phyloP scores from a whole-genome alignment of 1,284 basidiomycete genomes.

The Trichosporon asahii region DNA sequence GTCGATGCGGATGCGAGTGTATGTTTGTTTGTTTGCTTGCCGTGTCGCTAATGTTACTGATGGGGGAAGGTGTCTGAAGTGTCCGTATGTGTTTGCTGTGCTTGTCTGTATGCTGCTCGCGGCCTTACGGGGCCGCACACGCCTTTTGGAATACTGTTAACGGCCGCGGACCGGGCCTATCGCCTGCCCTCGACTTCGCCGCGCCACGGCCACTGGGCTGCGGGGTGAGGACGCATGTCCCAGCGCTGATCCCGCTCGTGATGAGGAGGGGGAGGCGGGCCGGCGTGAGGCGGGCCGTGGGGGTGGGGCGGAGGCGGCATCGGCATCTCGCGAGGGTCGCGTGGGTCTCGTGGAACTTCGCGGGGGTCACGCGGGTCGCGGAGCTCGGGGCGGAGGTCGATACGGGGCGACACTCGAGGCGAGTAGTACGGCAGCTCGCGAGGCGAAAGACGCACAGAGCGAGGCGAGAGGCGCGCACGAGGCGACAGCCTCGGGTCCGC shows the following conservation, averaged over 20 bases:
- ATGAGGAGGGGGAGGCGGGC: background rate
- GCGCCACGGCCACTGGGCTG: background rate
- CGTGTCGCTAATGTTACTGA: background rate
- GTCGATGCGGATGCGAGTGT: too few species aligned
- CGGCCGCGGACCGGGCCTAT: background rate
- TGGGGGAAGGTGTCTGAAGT: background rate
- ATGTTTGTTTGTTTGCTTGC: too few species aligned
- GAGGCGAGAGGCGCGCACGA: background rate
- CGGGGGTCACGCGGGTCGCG: background rate
- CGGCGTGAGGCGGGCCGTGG: background rate
- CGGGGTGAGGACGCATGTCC: conserved; percentile 1
- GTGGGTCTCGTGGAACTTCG: background rate
- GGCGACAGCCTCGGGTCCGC: background rate
- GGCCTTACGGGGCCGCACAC: background rate
- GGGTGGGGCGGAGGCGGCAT: background rate
- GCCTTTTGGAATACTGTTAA: background rate
- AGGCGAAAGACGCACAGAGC: background rate
- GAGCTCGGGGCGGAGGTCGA: background rate
- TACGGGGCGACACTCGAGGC: background rate
- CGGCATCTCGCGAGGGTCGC: background rate
- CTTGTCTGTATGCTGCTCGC: background rate
- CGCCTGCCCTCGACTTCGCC: conserved; percentile 1
- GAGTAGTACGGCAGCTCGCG: conserved; percentile 6
- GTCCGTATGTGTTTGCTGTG: background rate
- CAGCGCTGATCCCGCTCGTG: background rate